phyloP scores from a whole-genome alignment of 768 basidiomycete genomes.

The Omphalotus guepiniiformis region DNA sequence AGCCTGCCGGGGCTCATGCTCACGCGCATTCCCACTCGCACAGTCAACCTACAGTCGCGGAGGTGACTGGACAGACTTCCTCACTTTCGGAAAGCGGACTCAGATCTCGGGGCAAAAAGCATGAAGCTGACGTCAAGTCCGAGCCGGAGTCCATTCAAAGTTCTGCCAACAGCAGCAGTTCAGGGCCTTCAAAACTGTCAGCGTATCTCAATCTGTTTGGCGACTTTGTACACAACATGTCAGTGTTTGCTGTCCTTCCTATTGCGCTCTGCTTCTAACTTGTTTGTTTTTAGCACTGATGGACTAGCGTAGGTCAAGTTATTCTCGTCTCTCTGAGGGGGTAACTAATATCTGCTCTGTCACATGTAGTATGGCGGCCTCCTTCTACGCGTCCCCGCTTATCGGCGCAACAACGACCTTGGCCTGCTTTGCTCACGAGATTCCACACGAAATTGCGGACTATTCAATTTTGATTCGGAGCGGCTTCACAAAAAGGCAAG shows the following conservation, averaged over 20 bases:
- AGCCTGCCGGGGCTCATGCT: slow-evolving; percentile 42
- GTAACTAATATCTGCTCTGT: no score
- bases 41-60: slow-evolving; percentile 29
- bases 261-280: slow-evolving; percentile 10
- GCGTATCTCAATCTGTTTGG: slow-evolving; percentile 92
- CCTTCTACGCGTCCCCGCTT: slow-evolving; percentile 93
- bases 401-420: slow-evolving; percentile 94
- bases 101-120: slow-evolving; percentile 21
- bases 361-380: slow-evolving; percentile 76
- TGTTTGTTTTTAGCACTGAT: slow-evolving; percentile 60
- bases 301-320: slow-evolving; percentile 71
- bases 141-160: slow-evolving; percentile 16
- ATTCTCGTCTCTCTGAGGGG: neutral
- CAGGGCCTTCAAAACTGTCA: slow-evolving; percentile 75
- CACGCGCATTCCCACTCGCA: slow-evolving; percentile 60
- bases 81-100: slow-evolving; percentile 42
- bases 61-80: slow-evolving; percentile 45
- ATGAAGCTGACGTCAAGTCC: slow-evolving; percentile 21
- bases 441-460: slow-evolving; percentile 96
- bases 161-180: slow-evolving; percentile 24
- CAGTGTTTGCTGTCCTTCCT: slow-evolving; percentile 23
- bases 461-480: slow-evolving; percentile 90
- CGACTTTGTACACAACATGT: slow-evolving; percentile 95
- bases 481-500: slow-evolving; percentile 86
- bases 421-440: slow-evolving; percentile 93